Base-by-base conservation (phyloP, 2,329 filamentous ascomycete species). In the Microsporum canis region DNA sequence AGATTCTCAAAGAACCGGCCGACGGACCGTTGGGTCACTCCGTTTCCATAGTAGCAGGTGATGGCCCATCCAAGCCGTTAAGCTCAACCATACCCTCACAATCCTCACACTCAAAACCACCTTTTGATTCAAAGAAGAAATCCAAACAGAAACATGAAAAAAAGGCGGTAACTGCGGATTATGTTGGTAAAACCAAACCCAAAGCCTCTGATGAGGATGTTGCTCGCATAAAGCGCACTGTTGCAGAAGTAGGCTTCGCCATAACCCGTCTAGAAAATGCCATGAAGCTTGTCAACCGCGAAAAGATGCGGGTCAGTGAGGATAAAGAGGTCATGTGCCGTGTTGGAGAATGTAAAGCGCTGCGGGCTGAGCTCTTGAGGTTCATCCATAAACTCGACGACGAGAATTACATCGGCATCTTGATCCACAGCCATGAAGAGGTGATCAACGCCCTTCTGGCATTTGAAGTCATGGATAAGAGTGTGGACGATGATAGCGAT, bases 371-470 rank as follows among this genome's bases (percentile, higher is more conserved):
- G 71, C 88, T 97, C 34, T 72, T 97, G 43, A 87, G 91, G 61
- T 97, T 96, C 72, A 96, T 97, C 65, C 90, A 97, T 70, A 82
- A 91, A 58, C 88, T 97, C 10, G 89, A 96, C 71, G 87, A 85
- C 6, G 92, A 97, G 70, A 86, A 97, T 69, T 96, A 88, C 80
- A 85, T 99, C 6, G 94, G 92, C 47, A 87, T 89, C 63, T 80
- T 99, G 3, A 85, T 99, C 17, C 89, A 94, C 69, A 91, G 92
- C 65, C 97, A 99, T 69, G 94, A 99, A 68, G 89, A 95, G 73
- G 85, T 99, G n/a, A 89, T 97, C 45, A 87, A 87, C 64, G 90
- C 91, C 1, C 80, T 99, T 61, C 96, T 95, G 84, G 88, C 91
- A 0, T 99, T 91, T 70, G 92, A 97, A 74, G 89, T 96, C 67